Base-by-base conservation (phyloP, 495 filamentous ascomycete species). In the Tuber magnatum region DNA sequence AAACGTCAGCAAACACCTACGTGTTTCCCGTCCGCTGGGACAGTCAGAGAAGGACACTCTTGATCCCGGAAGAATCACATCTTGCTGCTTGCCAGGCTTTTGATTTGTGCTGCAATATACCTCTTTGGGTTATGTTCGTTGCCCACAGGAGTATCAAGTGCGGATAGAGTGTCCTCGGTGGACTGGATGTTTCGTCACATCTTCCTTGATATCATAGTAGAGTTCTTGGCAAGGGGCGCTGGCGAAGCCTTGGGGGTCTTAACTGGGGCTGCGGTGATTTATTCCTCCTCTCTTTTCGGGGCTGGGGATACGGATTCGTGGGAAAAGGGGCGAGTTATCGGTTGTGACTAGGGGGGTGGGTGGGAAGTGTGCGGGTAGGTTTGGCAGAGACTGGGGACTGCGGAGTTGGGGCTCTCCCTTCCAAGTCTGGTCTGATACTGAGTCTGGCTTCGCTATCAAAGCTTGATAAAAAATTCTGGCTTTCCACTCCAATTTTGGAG, bases 1-100 rank as follows among this genome's bases (percentile, higher is more conserved):
- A 46, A 43, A 72, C 74, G 74, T 76, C 76, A 74, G 72, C 39
- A 72, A 73, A 72, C 70, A 44, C 65, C 77, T 79, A 79, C 77
- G 77, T 79, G 77, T 78, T 61, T 65, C n/a, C n/a, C 56, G 32
- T 40, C 70, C 35, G 69, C 44, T 77, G 74, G 74, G 24, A n/a
- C 24, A 65, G 42, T 51, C 46, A 76, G 70, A 73, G 71, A 38
- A 40, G 70, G 70, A 76, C 20, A 48, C 44, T 43, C 46, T 39
- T 38, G 72, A 42, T 41, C 65, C 39, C 70, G 35, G 71, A 75
- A 78, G 73, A 74, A 70, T 71, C 73, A 75, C 72, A 35, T 73
- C 73, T 72, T 78, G 44, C 71, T 73, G 73, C 76, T 42, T 73
- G 70, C 75, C 46, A 18, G 65, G 43, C 38, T 70, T 43, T 40